phyloP scores from a whole-genome alignment of 2,329 filamentous ascomycete species.

The Ceratocystis ficicola region DNA sequence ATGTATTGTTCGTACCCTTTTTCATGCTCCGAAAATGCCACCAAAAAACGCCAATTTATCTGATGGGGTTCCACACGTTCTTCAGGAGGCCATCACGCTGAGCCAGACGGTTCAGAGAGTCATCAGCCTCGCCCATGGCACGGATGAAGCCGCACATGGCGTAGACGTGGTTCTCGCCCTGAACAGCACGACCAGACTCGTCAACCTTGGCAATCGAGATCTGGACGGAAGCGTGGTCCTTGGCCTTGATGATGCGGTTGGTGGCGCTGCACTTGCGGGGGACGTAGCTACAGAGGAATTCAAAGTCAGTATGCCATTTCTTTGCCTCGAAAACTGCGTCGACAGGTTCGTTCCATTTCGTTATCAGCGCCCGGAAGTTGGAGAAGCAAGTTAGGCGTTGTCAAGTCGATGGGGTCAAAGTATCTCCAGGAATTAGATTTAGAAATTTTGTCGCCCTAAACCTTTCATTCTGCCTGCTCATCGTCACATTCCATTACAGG shows the following conservation, averaged over 20 bases:
- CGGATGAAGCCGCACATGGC: conserved; percentile 96
- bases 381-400: background rate
- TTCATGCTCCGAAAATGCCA: conserved; percentile 21
- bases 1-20: conserved; percentile 20
- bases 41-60: conserved; percentile 35
- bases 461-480: background rate
- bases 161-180: conserved; percentile 94
- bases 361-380: background rate
- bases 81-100: conserved; percentile 96
- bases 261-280: conserved; percentile 97
- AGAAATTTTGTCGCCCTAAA: background rate
- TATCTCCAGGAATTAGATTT: background rate
- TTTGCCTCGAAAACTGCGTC: background rate
- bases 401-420: background rate
- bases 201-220: conserved; percentile 96
- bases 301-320: conserved; percentile 12
- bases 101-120: conserved; percentile 86
- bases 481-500: background rate
- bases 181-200: conserved; percentile 88
- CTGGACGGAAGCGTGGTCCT: conserved; percentile 98
- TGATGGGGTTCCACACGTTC: conserved; percentile 78
- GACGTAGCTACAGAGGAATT: conserved; percentile 58
- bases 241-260: conserved; percentile 99
- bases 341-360: background rate
- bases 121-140: conserved; percentile 95